Evolutionary conservation across 202 grass and related monocot genomes (phyloP).

Genomic region (Eragrostis tef): DNA sequence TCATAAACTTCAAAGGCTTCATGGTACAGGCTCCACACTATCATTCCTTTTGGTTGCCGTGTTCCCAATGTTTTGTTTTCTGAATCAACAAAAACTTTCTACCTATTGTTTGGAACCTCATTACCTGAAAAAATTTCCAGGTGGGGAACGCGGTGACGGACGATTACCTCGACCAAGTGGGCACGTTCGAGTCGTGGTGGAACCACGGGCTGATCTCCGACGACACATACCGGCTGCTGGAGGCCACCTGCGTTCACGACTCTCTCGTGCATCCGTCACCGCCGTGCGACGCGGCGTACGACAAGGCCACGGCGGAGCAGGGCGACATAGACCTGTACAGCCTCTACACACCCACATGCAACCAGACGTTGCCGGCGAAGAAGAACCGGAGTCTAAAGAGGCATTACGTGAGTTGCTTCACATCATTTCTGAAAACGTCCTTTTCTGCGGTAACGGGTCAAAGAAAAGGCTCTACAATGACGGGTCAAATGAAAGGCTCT

Average conservation of each 20-base stretch:
- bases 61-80: no score
- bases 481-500: no score
- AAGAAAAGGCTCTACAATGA: no score
- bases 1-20: constrained; percentile 77
- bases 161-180: constrained; percentile 64
- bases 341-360: constrained; percentile 78
- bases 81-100: no score
- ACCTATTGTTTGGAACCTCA: no score
- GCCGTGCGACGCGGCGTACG: constrained; percentile 35
- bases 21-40: constrained; percentile 52
- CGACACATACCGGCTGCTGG: constrained; percentile 56
- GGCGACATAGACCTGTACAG: constrained; percentile 82
- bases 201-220: constrained; percentile 83
- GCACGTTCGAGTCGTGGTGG: constrained; percentile 80
- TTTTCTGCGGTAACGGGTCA: no score
- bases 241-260: constrained; percentile 46
- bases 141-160: constrained; percentile 73
- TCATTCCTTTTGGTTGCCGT: background rate
- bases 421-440: background rate
- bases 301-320: constrained; percentile 52
- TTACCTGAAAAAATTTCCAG: constrained; percentile 20
- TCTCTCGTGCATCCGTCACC: constrained; percentile 50
- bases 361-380: background rate
- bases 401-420: constrained; percentile 52
- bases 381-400: constrained; percentile 21